phyloP scores from a whole-genome alignment of 176 grass and related monocot genomes.

The Cocos nucifera region DNA sequence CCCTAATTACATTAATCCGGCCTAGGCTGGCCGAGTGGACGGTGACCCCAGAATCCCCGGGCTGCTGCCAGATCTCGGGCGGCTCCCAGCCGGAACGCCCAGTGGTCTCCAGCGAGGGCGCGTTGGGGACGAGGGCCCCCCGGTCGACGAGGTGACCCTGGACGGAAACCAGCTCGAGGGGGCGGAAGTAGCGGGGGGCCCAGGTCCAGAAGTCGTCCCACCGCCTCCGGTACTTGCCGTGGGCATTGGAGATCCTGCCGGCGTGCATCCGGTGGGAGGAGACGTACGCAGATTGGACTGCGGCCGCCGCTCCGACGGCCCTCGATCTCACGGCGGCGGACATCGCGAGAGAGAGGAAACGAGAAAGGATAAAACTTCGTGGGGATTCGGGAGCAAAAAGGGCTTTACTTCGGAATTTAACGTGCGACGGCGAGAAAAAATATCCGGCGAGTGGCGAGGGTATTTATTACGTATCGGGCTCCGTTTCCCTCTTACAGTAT shows the following conservation, averaged over 20 bases:
- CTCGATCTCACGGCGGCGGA: constrained; percentile 36
- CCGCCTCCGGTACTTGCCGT: constrained; percentile 18
- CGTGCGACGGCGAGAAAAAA: too few relatives aligned
- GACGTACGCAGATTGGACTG: not conserved
- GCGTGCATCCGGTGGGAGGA: constrained; percentile 32
- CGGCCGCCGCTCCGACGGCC: constrained; percentile 6
- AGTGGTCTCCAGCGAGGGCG: not conserved
- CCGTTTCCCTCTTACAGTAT: too few relatives aligned
- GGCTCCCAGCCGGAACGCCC: constrained; percentile 28
- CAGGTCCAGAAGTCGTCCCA: constrained; percentile 30
- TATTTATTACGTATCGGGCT: too few relatives aligned
- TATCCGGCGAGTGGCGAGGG: too few relatives aligned
- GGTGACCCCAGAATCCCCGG: constrained; percentile 17
- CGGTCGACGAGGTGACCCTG: constrained; percentile 18
- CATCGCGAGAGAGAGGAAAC: constrained; percentile 19
- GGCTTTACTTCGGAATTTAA: too few relatives aligned
- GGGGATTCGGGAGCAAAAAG: not conserved
- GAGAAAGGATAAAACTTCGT: constrained; percentile 1
- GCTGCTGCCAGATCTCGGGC: constrained; percentile 61
- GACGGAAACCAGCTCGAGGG: constrained; percentile 13
- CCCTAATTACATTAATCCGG: constrained; percentile 43
- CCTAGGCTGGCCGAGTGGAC: constrained; percentile 9
- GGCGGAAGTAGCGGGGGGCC: constrained; percentile 3
- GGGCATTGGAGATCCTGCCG: constrained; percentile 12
- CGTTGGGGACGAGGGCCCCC: not conserved